Evolutionary conservation across 331 rosid species (phyloP), one percentile per base, ranked within the genome.

Genomic region (Cydonia oblonga): DNA sequence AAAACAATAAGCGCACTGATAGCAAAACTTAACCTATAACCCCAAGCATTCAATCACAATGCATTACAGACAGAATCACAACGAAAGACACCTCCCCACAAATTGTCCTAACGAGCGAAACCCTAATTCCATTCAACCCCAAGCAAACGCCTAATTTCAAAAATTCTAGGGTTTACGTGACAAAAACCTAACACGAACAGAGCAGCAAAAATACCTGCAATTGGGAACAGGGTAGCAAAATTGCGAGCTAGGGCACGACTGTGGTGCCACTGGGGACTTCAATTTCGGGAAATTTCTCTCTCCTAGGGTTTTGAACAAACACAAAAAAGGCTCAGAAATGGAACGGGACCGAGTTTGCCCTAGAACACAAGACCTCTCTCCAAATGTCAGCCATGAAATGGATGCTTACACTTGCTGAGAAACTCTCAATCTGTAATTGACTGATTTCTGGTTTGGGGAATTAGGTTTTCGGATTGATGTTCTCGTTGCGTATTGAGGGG

Each of bases 251-350:
- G 92, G 89, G 85, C 87, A 83, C 81, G 64, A 71, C 77, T 15
- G 71, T 70, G 79, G 49, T 54, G 65, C 79, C 61, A 57, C 42
- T 35, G 40, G 73, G 67, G 30, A 66, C 77, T 64, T 73, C 61
- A 81, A 79, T 59, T 72, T 75, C 58, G 60, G 28, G 60, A 46
- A 88, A 54, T 78, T 79, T 69, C 64, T 82, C 78, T 78, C 80
- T 80, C 88, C 97, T 95, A 95, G 99, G 99, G 99, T 92, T 93
- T 95, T 78, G 87, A 78, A 78, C 52, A 63, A 49, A 75, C 73
- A 76, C 72, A 23, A 71, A 49, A 44, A 30, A 71, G 66, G 80
- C 66, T 72, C 59, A 44, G 78, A 80, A 75, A 69, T 71, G 65
- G 44, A 64, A 76, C 64, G 59, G 69, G 67, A 30, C 32, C 53